phyloP scores from a whole-genome alignment of 768 basidiomycete species.

The Rhizopogon salebrosus region DNA sequence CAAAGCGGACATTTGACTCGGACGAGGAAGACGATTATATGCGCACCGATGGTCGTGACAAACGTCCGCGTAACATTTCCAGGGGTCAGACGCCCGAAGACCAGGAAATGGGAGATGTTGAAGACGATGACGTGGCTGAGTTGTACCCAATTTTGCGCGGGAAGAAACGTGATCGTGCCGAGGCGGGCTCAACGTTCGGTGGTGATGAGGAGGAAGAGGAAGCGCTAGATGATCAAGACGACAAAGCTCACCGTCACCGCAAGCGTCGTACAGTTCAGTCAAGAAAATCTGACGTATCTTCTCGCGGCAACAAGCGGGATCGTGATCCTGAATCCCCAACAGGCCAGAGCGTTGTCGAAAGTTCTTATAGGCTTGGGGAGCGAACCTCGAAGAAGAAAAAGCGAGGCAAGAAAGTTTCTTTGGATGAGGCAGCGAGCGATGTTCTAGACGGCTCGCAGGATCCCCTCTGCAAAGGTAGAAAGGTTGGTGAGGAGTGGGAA shows the following conservation, averaged over 20 bases:
- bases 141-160: conserved; percentile 37
- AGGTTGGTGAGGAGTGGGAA: conserved; percentile 76
- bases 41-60: conserved; percentile 38
- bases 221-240: conserved; percentile 31
- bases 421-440: conserved; percentile 38
- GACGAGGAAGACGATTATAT: conserved; percentile 38
- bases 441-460: conserved; percentile 41
- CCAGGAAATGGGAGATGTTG: conserved; percentile 32
- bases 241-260: conserved; percentile 40
- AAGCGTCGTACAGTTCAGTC: conserved; percentile 55
- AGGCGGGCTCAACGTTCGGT: conserved; percentile 68
- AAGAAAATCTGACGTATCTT: conserved; percentile 42
- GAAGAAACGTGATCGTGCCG: conserved; percentile 72
- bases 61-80: conserved; percentile 53
- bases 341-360: conserved; percentile 18
- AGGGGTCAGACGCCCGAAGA: conserved; percentile 33
- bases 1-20: conserved; percentile 45
- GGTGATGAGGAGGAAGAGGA: conserved; percentile 45
- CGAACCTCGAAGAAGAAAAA: conserved; percentile 39
- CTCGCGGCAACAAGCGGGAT: conserved; percentile 64
- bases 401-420: conserved; percentile 41
- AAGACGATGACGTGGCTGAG: conserved; percentile 38
- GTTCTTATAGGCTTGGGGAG: conserved; percentile 9
- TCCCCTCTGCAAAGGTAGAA: conserved; percentile 49
- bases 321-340: conserved; percentile 47